Base-by-base conservation (phyloP, 2,329 filamentous ascomycete genomes). In the Diaporthe destruens region DNA sequence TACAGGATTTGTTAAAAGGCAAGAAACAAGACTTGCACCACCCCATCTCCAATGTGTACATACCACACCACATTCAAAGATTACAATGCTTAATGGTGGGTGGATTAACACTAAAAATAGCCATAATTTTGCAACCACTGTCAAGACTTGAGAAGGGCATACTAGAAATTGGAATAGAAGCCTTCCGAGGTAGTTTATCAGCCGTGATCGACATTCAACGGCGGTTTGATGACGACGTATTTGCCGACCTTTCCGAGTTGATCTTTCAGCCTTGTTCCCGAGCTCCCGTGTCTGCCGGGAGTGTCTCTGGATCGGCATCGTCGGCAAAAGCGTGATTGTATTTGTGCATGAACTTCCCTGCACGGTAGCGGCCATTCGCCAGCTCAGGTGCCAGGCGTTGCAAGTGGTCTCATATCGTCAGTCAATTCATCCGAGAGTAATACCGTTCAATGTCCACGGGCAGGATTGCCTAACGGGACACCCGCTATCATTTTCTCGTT, bases 1-100 rank as follows among this genome's bases (percentile, higher is more conserved):
- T 9, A 49, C 18, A 18, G 47, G 20, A 6, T n/a, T 9, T 23
- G 8, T 11, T 4, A 23, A 23, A 49, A 9, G 11, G 47, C 9
- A 49, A 47, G 7, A 20, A n/a, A 49, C 44, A 49, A 9, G 4
- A 49, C 47, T 49, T 49, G 23, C 75, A 93, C 82, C 1, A 93
- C 93, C 36, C 93, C 88, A 34, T 91, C 87, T 0, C 93, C 93
- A 59, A 95, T 92, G 5, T n/a, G n/a, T n/a, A n/a, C 80, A 84
- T 53, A 95, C 91, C 2, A 89, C 83, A 75, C 90, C 92, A n/a
- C 91, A 94, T 79, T 96, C 93, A 18, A 95, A 83, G 73, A 95
- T 91, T 2, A 90, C 89, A 71, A 87, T 78, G 73, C 85, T 86
- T 20, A 1, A 20, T 34, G 23, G 11, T n/a, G 9, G 3, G 32